Conservation (phyloP, 2,329 filamentous ascomycete species). For the Cytospora leucostoma region DNA sequence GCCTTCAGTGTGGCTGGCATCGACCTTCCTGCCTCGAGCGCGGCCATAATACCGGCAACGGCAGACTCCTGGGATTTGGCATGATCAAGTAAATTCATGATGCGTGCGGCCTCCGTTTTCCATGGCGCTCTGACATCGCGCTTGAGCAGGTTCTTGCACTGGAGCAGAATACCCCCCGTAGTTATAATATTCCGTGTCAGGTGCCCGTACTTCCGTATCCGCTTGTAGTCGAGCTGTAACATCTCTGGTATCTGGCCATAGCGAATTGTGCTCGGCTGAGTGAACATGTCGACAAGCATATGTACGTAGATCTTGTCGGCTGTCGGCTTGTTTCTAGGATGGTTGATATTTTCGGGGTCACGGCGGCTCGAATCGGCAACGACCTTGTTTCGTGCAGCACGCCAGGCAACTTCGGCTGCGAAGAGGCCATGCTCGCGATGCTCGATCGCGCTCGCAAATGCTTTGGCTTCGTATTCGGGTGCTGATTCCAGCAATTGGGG, state of each 20-base stretch:
- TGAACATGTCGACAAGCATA: constrained; percentile 73
- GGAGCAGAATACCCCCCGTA: constrained; percentile 72
- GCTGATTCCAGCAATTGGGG: constrained; percentile 72
- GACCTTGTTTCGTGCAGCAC: constrained; percentile 63
- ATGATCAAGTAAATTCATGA: constrained; percentile 66
- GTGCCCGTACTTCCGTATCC: constrained; percentile 59
- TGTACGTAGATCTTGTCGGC: constrained; percentile 74
- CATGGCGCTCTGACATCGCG: constrained; percentile 76
- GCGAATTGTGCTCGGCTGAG: constrained; percentile 60
- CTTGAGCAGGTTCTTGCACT: constrained; percentile 81
- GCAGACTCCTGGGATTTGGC: constrained; percentile 55
- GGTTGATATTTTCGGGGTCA: constrained; percentile 67
- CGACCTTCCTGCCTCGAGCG: constrained; percentile 62
- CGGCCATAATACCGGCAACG: constrained; percentile 63
- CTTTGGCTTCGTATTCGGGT: constrained; percentile 71
- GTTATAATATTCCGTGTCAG: constrained; percentile 68
- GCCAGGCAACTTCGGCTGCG: constrained; percentile 68
- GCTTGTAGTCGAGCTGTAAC: constrained; percentile 66
- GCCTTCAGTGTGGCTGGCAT: constrained; percentile 65
- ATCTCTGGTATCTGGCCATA: constrained; percentile 69
- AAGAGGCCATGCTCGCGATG: constrained; percentile 55
- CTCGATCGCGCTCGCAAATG: constrained; percentile 67
- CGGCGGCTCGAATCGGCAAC: constrained; percentile 65
- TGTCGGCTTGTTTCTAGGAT: constrained; percentile 63
- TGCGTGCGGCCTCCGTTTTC: constrained; percentile 72